phyloP scores from a whole-genome alignment of 1,284 basidiomycete genomes.

The Melanopsichium pennsylvanicum region DNA sequence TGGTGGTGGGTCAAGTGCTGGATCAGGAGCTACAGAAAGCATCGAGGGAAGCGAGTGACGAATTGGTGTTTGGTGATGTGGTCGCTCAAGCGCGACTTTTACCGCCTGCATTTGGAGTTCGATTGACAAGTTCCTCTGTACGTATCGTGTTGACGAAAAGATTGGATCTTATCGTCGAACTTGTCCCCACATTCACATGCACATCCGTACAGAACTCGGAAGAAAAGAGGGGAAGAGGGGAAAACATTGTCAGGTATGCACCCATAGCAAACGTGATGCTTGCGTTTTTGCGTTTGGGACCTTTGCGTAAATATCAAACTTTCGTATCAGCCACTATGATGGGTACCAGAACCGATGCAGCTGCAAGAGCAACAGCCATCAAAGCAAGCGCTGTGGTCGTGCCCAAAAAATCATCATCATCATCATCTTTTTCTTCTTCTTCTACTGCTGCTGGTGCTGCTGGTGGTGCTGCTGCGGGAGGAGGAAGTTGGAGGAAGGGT shows the following conservation, averaged over 20 bases:
- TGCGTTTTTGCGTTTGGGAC: conserved; percentile 30
- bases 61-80: conserved; percentile 49
- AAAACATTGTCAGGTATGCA: too few relatives aligned
- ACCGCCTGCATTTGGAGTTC: conserved; percentile 32
- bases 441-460: not conserved
- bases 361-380: conserved; percentile 6
- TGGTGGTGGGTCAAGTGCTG: conserved; percentile 15
- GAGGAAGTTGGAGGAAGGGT: not conserved
- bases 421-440: too few relatives aligned
- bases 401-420: conserved; percentile 25
- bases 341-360: conserved; percentile 13
- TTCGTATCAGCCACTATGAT: not conserved
- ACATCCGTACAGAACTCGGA: not conserved
- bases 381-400: conserved; percentile 15
- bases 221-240: not conserved
- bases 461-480: not conserved
- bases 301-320: conserved; percentile 31
- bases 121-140: conserved; percentile 34
- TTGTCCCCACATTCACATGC: conserved; percentile 15
- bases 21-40: conserved; percentile 50
- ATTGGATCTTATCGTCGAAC: conserved; percentile 30
- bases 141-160: conserved; percentile 35
- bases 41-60: conserved; percentile 50
- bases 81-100: conserved; percentile 41
- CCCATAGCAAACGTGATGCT: conserved; percentile 20